Evolutionary conservation across 2,329 filamentous ascomycete species (phyloP).

Genomic region (Coniochaeta prunicola): DNA sequence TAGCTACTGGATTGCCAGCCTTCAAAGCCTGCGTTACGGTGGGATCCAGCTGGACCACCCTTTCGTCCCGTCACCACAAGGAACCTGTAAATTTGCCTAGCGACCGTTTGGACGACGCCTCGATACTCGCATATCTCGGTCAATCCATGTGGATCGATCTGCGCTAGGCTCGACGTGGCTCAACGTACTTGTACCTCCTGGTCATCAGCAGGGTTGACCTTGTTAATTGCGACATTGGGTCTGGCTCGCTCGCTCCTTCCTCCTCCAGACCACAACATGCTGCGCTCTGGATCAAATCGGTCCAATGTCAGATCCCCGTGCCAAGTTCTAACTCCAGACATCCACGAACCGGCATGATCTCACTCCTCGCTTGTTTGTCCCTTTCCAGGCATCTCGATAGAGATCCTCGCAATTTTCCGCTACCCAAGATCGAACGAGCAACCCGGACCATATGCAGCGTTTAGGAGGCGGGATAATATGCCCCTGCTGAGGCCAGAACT

Average conservation of each 20-base stretch:
- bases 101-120: background rate
- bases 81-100: background rate
- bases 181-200: too few relatives aligned
- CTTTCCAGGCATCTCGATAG: background rate
- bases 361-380: background rate
- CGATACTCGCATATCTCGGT: conserved; percentile 3
- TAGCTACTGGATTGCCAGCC: background rate
- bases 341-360: background rate
- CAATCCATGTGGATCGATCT: background rate
- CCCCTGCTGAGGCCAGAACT: background rate
- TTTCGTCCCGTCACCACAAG: too few relatives aligned
- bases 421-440: background rate
- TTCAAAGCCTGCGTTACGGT: background rate
- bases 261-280: background rate
- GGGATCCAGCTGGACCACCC: too few relatives aligned
- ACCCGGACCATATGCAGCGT: background rate
- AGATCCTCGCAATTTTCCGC: background rate
- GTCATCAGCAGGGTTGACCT: background rate
- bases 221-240: background rate
- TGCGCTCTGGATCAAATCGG: background rate
- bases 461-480: background rate
- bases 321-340: background rate
- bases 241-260: background rate
- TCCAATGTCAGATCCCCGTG: background rate
- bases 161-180: background rate